Evolutionary conservation across 176 grass and related monocot species (phyloP), one percentile per base, ranked within the genome.

Genomic region (Zizania latifolia): DNA sequence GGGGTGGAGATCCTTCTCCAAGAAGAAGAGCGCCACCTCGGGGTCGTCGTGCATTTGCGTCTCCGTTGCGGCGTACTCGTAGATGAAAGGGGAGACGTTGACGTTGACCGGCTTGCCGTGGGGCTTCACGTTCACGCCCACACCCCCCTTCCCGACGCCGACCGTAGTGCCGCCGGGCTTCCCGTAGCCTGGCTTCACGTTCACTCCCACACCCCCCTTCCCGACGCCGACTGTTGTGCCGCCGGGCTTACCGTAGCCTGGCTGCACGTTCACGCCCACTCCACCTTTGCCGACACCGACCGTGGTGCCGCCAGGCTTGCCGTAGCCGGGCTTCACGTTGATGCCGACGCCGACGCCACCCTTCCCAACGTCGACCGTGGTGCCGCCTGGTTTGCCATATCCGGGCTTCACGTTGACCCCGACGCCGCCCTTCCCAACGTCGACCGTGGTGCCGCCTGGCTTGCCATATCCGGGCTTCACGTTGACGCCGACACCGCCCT

Each of bases 11-110:
- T 97, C 88, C 71, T 86, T 66, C 71, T 93, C 90, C 43, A 63
- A 69, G 85, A 97, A 91, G 80, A 97, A 93, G 50, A 97, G 86
- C 24, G 77, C 74, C n/a, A 78, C 58, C 54, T 34, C 67, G 70
- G 72, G 87, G 70, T 92, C 86, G 78, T 96, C 86, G 77, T 85
- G 86, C 73, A 87, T 3, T 72, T 92, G 92, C 29, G 85, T 86
- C 65, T 89, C 83, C 3, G 86, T 70, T 3, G 92, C 92, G 21
- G 89, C 89, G 43, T 89, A 96, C 3, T 0, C 5, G 69, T 96
- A 96, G 0, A 1, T 0, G 58, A 89, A 96, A 28, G 84, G 37
- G 0, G 12, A 1, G 37, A 50, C 65, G 28, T 34, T 35, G 10
- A 62, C 32, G 30, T 55, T 6, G 48, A 80, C 60, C 3, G 75